phyloP scores from a whole-genome alignment of 2,329 filamentous ascomycete species.

The Leptographium galeiforme region DNA sequence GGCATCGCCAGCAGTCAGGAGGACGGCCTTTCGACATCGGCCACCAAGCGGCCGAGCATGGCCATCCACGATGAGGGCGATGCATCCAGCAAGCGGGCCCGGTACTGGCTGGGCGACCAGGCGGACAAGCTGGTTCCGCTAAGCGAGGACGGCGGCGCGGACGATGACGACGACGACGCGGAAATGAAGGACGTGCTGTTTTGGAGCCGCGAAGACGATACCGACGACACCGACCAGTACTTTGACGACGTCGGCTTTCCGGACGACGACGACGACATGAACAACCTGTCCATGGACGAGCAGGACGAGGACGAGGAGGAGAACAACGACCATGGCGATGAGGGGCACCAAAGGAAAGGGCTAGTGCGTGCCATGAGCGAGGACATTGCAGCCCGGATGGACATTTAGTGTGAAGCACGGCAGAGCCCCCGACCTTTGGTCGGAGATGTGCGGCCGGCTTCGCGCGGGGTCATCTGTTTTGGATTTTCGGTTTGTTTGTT shows the following conservation, averaged over 20 bases:
- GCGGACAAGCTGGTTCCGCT: slow-evolving; percentile 30
- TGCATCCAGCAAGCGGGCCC: slow-evolving; percentile 65
- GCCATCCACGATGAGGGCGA: slow-evolving; percentile 14
- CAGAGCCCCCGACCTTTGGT: too few species aligned
- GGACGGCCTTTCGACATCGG: slow-evolving; percentile 2
- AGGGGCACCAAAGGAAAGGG: slow-evolving; percentile 24
- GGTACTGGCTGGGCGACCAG: slow-evolving; percentile 73
- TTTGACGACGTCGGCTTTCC: slow-evolving; percentile 31
- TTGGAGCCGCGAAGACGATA: slow-evolving; percentile 46
- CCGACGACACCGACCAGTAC: slow-evolving; percentile 41
- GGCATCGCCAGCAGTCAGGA: not conserved
- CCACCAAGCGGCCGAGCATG: slow-evolving; percentile 16
- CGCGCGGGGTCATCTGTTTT: too few species aligned
- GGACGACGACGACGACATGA: slow-evolving; percentile 25
- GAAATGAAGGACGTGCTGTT: slow-evolving; percentile 35
- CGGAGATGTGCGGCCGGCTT: too few species aligned
- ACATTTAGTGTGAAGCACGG: slow-evolving; percentile 31
- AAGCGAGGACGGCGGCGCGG: slow-evolving; percentile 33
- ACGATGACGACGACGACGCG: slow-evolving; percentile 35
- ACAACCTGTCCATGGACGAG: slow-evolving; percentile 24
- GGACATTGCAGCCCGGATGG: slow-evolving; percentile 49
- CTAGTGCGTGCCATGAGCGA: slow-evolving; percentile 45
- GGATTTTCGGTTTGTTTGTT: too few species aligned
- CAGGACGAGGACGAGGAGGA: slow-evolving; percentile 23
- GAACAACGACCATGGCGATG: slow-evolving; percentile 26